Conservation (phyloP, 2,329 filamentous ascomycete genomes). For the Fonsecaea erecta region DNA sequence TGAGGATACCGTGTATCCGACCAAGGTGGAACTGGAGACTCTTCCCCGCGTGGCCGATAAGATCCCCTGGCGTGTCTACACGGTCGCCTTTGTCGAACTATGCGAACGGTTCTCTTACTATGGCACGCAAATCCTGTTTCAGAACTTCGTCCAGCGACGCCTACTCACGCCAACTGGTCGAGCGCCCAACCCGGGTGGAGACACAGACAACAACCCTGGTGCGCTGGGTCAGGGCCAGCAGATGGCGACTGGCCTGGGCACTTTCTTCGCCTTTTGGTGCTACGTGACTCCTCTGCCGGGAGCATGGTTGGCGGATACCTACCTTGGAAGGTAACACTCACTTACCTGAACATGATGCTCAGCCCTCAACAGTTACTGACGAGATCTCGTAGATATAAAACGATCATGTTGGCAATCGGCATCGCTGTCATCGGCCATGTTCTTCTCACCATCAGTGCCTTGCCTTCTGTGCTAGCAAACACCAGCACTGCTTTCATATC, state of each 20-base stretch:
- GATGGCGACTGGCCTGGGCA: slow-evolving; percentile 59
- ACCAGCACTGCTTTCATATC: slow-evolving; percentile 39
- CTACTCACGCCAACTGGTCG: slow-evolving; percentile 61
- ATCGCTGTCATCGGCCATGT: slow-evolving; percentile 44
- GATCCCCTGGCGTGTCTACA: slow-evolving; percentile 70
- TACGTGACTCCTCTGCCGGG: slow-evolving; percentile 47
- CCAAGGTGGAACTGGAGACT: slow-evolving; percentile 42
- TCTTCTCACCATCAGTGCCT: slow-evolving; percentile 39
- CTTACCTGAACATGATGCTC: not conserved
- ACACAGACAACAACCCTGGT: slow-evolving; percentile 54
- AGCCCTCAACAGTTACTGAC: not conserved
- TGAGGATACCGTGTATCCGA: slow-evolving; percentile 39
- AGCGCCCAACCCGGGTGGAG: slow-evolving; percentile 41
- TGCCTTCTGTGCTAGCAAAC: slow-evolving; percentile 34
- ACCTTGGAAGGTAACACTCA: slow-evolving; percentile 39
- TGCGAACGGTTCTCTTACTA: slow-evolving; percentile 81
- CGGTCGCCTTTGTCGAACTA: slow-evolving; percentile 73
- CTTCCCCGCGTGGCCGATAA: slow-evolving; percentile 53
- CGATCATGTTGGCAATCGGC: slow-evolving; percentile 42
- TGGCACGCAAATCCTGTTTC: slow-evolving; percentile 68
- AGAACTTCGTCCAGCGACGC: slow-evolving; percentile 64
- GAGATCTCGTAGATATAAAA: slow-evolving; percentile 40
- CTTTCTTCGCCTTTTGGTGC: slow-evolving; percentile 61
- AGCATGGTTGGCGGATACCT: slow-evolving; percentile 47
- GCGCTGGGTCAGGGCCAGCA: slow-evolving; percentile 62